These are phyloP conservation scores for Cutaneotrichosporon arboriforme DNA, from an alignment of 1,284 basidiomycete genomes.

Conservation along the genomic window DNA sequence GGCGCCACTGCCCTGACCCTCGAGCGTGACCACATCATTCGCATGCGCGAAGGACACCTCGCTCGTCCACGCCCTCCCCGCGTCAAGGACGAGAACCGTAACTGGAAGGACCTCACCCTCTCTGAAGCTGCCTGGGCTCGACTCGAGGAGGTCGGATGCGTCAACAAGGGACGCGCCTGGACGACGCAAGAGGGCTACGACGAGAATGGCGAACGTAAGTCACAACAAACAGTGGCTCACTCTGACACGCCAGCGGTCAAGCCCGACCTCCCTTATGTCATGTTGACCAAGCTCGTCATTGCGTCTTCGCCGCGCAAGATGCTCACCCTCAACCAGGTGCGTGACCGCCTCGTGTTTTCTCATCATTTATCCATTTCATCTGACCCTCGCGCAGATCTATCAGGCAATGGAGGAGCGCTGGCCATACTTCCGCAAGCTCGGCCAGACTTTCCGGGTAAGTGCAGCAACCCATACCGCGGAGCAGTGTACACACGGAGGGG, in stretches of 20 bases:
- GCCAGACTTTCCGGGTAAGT: conserved; percentile 26
- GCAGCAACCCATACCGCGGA: no score
- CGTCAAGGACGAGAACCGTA: conserved; percentile 4
- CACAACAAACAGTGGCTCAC: neutral
- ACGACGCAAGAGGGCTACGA: conserved; percentile 19
- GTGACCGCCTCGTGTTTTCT: conserved; percentile 2
- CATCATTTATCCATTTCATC: no score
- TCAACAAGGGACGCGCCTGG: conserved; percentile 21
- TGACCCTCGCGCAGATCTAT: conserved; percentile 24
- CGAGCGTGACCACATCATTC: conserved; percentile 16
- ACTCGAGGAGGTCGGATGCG: conserved; percentile 24
- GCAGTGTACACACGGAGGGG: no score
- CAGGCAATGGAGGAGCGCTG: conserved; percentile 32
- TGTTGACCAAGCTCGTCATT: conserved; percentile 28
- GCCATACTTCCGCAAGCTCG: conserved; percentile 24
- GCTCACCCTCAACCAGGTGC: conserved; percentile 29
- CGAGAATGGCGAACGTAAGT: conserved; percentile 23
- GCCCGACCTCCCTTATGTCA: conserved; percentile 26
- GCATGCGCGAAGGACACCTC: conserved; percentile 20
- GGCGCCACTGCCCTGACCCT: conserved; percentile 4
- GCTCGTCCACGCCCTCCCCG: conserved; percentile 4
- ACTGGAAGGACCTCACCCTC: conserved; percentile 17
- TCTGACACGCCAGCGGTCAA: conserved; percentile 21
- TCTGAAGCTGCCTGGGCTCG: conserved; percentile 25
- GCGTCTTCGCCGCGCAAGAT: conserved; percentile 28